phyloP scores from a whole-genome alignment of 1,284 basidiomycete species.

The Ganoderma meredithae region DNA sequence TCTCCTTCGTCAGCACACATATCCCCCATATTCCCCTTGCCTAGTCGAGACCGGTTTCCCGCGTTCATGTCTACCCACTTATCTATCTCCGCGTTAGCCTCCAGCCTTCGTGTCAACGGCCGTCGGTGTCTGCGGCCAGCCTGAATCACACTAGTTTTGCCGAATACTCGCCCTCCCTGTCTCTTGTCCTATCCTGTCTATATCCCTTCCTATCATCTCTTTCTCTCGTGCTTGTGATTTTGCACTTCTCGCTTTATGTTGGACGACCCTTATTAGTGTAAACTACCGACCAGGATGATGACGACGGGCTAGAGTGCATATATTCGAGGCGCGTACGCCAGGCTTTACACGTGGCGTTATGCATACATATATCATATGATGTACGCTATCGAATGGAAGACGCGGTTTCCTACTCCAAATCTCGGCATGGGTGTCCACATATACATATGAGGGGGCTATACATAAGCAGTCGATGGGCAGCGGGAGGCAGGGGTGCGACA shows the following conservation, averaged over 20 bases:
- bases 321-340: conserved; percentile 18
- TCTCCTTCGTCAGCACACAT: conserved; percentile 14
- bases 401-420: conserved; percentile 7
- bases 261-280: conserved; percentile 26
- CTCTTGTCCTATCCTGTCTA: conserved; percentile 2
- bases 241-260: conserved; percentile 24
- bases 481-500: conserved; percentile 1
- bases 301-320: conserved; percentile 38
- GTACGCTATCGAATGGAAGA: conserved; percentile 21
- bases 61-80: conserved; percentile 11
- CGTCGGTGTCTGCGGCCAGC: conserved; percentile 14
- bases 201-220: background rate
- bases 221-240: conserved; percentile 28
- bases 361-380: conserved; percentile 18
- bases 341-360: conserved; percentile 12
- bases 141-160: conserved; percentile 10
- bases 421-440: background rate
- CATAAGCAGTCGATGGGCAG: background rate
- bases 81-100: conserved; percentile 18
- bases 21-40: conserved; percentile 15
- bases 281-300: conserved; percentile 31
- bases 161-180: background rate
- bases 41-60: conserved; percentile 5
- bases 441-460: background rate
- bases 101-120: background rate